Evolutionary conservation across 345 rosid genomes (phyloP).

Genomic region (Ailanthus altissimus): DNA sequence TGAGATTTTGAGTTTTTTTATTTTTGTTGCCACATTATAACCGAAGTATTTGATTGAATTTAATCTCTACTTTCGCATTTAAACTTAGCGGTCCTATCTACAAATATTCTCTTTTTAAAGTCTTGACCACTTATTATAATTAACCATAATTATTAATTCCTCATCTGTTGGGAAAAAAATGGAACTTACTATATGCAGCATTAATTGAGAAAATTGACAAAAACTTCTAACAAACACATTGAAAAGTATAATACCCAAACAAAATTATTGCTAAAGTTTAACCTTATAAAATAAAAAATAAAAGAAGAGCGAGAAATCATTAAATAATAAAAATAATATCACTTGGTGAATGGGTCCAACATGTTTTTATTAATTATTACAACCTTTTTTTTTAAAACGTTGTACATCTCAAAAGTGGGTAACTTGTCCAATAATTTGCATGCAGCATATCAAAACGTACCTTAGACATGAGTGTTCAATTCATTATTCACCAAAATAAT

Average conservation of each 20-base stretch:
- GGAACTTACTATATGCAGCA: not conserved
- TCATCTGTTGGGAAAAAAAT: not conserved
- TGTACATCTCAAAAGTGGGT: conserved; percentile 2
- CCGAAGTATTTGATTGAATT: too few species aligned
- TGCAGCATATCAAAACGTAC: not conserved
- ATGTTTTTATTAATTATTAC: conserved; percentile 18
- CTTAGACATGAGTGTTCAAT: not conserved
- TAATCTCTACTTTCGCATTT: too few species aligned
- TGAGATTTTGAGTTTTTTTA: too few species aligned
- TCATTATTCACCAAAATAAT: too few species aligned
- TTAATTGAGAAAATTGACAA: too few species aligned
- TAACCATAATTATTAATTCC: too few species aligned
- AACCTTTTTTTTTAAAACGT: conserved; percentile 20
- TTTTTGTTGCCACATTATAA: too few species aligned
- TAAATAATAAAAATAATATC: not conserved
- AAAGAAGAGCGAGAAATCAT: not conserved
- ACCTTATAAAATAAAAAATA: not conserved
- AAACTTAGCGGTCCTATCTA: too few species aligned
- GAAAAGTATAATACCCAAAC: not conserved
- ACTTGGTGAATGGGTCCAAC: not conserved
- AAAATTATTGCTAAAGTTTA: not conserved
- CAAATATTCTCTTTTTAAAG: too few species aligned
- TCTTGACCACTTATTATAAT: too few species aligned
- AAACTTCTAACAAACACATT: too few species aligned
- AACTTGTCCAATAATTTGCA: not conserved